Evolutionary conservation across 2,329 filamentous ascomycete species (phyloP), one percentile per base, ranked within the genome.

Genomic region (Ascochyta viciae-villosae): DNA sequence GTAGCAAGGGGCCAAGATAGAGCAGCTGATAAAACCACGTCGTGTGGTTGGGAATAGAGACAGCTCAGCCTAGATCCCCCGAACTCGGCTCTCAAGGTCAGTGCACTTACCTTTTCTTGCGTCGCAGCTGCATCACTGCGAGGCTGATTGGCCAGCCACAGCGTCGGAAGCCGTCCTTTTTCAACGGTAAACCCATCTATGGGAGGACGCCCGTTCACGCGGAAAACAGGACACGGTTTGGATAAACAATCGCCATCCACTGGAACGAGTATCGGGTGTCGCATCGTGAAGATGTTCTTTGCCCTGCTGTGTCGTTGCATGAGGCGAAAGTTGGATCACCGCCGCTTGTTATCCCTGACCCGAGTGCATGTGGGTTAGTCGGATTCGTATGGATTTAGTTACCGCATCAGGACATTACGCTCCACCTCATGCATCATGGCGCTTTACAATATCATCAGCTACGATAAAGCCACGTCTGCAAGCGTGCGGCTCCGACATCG

Each of bases 21-120:
- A 67, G 63, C 62, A 64, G 66, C 65, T 69, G 66, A 69, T 69
- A 65, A 63, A 65, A 66, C 44, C 53, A 50, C 59, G 50, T 53
- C 54, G 51, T 66, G 59, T 62, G 66, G 61, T 62, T 59, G 49
- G 58, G 50, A 43, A 54, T 54, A 50, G 50, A 58, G 57, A 44
- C 50, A 40, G 43, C 53, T 37, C 42, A 49, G 64, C 63, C 60
- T 63, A 63, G 60, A 60, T 60, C 48, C 62, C 24, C 65, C 62
- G 63, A 51, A 44, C 60, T 68, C 65, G 65, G 66, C 59, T 58
- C 29, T 27, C 49, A 59, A 57, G 40, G 34, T 31, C 42, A 55
- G 38, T 39, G 46, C 48, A 47, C 41, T 54, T 57, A 42, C 22
- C 27, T 39, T 23, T 47, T 50, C 49, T 50, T 57, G 59, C 58